A percentile compares a stretch with the other conserved stretches of the same genome.
Conservation (phyloP, 2,329 filamentous ascomycete species). For the Corinectria fuckeliana region DNA sequence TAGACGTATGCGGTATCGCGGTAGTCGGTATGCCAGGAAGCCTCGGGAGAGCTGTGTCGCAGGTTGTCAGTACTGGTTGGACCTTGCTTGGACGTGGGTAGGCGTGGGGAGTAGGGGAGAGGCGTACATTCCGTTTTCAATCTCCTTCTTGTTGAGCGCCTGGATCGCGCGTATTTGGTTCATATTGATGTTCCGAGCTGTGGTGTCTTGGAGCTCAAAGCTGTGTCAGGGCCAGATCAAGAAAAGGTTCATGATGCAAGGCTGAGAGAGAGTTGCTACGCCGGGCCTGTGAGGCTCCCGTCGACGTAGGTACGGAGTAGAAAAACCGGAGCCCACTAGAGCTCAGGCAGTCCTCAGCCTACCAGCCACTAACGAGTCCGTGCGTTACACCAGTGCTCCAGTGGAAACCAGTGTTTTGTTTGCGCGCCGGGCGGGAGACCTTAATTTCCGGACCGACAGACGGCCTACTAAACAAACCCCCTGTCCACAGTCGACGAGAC, state of each 20-base stretch:
- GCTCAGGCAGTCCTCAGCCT: constrained; percentile 1
- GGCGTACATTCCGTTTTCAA: constrained; percentile 84
- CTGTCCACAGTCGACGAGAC: constrained; percentile 25
- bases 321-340: constrained; percentile 22
- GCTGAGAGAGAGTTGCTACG: constrained; percentile 19
- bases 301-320: too few relatives aligned
- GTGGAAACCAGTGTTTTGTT: constrained; percentile 7
- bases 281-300: not conserved
- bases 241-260: constrained; percentile 18
- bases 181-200: constrained; percentile 61
- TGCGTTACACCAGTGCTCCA: constrained; percentile 1
- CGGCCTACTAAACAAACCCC: constrained; percentile 16
- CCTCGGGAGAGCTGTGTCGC: constrained; percentile 72
- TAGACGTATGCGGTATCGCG: constrained; percentile 97
- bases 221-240: not conserved
- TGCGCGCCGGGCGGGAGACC: too few relatives aligned
- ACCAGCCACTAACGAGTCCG: constrained; percentile 6
- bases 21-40: constrained; percentile 97
- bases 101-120: too few relatives aligned
- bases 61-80: constrained; percentile 35
- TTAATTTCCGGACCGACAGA: constrained; percentile 46
- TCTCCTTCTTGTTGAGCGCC: constrained; percentile 90
- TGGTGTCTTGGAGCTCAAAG: not conserved
- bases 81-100: not conserved
- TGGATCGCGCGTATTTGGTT: constrained; percentile 94